Base-by-base conservation (phyloP, 2,329 filamentous ascomycete genomes). In the Aaosphaeria arxii region DNA sequence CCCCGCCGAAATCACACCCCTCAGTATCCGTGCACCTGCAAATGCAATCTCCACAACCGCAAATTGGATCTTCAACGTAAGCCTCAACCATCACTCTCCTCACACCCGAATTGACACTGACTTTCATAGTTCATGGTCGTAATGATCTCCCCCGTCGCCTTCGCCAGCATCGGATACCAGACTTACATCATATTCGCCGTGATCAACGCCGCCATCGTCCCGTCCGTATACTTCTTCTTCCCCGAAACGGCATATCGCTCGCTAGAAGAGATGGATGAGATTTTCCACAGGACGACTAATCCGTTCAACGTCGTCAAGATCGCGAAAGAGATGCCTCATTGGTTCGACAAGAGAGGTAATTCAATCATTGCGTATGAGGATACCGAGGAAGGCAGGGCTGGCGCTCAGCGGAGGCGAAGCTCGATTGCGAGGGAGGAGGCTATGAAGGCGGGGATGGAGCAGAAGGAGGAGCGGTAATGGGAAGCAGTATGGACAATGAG, bases 31-130 rank as follows among this genome's bases (percentile, higher is more conserved):
- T 64, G 88, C 91, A 17, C 87, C 89, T 49, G 91, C 91, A 75
- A 90, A 95, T 52, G 90, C 82, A 57, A 82, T 96, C 43, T 91
- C 89, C 36, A 95, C 91, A 11, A 88, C 89, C 52, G 91, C 87
- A 66, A 92, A 94, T 82, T 95, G 89, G 89, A 81, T 92, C 55
- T 92, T 58, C 52, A 57, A 56, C 30, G 47, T 55, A 35, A 51
- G 45, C 84, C 50, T 83, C 5, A n/a, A 38, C 7, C 32, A 47
- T 39, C 32, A 5, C 13, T 30, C n/a, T 6, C 39, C 13, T 5
- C 30, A 47, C 11, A 30, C 33, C 49, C 71, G 83, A 30, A 13
- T 40, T 9, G 32, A 6, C 35, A 35, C 4, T 9, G 6, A 11
- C 29, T 32, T 11, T 32, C 45, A 40, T 60, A 84, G 66, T 86